Percentiles rank a stretch among this genome's conserved stretches.
phyloP scores from a whole-genome alignment of 23 red algal species.

The Gracilaria domingensis region DNA sequence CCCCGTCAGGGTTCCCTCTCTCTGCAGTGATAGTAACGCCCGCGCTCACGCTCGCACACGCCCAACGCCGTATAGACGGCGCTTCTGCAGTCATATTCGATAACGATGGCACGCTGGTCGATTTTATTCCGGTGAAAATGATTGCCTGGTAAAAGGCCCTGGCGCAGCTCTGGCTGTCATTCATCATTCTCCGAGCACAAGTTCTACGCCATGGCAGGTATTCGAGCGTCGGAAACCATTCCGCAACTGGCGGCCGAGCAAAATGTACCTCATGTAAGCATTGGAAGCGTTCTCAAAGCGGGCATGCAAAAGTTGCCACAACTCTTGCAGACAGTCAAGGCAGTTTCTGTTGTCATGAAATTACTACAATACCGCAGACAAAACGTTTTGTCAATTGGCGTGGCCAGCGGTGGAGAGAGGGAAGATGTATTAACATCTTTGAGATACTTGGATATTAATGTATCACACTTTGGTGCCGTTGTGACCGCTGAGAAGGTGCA shows the following conservation, averaged over 20 bases:
- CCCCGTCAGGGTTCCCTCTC: too few species aligned
- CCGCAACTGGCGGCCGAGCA: slow-evolving; percentile 28
- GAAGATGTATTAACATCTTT: slow-evolving; percentile 51
- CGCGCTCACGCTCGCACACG: neutral
- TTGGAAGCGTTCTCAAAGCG: slow-evolving; percentile 29
- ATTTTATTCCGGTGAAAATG: slow-evolving; percentile 68
- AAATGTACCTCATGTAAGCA: neutral
- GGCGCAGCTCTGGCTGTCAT: slow-evolving; percentile 17
- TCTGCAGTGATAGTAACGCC: neutral
- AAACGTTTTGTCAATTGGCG: slow-evolving; percentile 31
- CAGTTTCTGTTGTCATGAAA: slow-evolving; percentile 42
- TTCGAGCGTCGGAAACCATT: slow-evolving; percentile 68
- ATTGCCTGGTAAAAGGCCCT: slow-evolving; percentile 39
- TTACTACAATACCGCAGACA: slow-evolving; percentile 34
- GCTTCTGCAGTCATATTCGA: slow-evolving; percentile 76
- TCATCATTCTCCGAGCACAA: slow-evolving; percentile 44
- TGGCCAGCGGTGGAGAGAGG: slow-evolving; percentile 66
- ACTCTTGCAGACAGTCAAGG: neutral
- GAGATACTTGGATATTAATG: slow-evolving; percentile 30
- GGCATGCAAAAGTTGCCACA: slow-evolving; percentile 1
- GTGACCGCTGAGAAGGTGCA: slow-evolving; percentile 66
- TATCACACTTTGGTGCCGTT: slow-evolving; percentile 43
- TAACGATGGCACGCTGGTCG: slow-evolving; percentile 80
- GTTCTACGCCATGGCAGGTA: slow-evolving; percentile 71
- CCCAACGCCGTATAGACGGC: slow-evolving; percentile 5